phyloP scores from a whole-genome alignment of 2,329 filamentous ascomycete genomes.

The Hypoxylon sp. region DNA sequence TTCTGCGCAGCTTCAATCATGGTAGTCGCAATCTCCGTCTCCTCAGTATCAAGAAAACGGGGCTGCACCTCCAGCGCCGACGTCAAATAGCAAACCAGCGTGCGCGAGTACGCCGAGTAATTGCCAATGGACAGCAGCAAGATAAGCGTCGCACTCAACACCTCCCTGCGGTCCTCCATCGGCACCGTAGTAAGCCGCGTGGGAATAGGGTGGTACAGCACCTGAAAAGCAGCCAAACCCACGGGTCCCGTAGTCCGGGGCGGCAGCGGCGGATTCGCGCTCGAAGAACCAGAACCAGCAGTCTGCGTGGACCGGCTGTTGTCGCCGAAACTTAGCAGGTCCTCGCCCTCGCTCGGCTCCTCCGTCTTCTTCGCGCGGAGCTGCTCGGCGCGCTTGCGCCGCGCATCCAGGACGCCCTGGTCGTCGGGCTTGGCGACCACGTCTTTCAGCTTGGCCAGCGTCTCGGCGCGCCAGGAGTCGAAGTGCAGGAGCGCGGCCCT shows the following conservation, averaged over 20 bases:
- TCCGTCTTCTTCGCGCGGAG: conserved; percentile 51
- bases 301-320: conserved; percentile 23
- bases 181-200: conserved; percentile 65
- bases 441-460: conserved; percentile 75
- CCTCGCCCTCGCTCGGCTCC: conserved; percentile 48
- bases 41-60: conserved; percentile 70
- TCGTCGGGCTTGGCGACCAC: conserved; percentile 64
- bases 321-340: conserved; percentile 54
- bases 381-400: conserved; percentile 55
- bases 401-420: conserved; percentile 56
- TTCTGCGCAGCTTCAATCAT: conserved; percentile 73
- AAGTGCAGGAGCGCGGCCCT: conserved; percentile 72
- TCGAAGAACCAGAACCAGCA: neutral
- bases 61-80: conserved; percentile 72
- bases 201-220: conserved; percentile 62
- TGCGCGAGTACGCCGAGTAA: conserved; percentile 77
- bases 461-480: conserved; percentile 77
- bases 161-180: conserved; percentile 65
- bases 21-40: conserved; percentile 78
- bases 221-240: conserved; percentile 56
- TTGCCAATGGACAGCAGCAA: conserved; percentile 75
- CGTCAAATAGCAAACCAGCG: conserved; percentile 72
- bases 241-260: conserved; percentile 13
- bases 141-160: conserved; percentile 74
- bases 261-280: neutral